Percentiles rank a stretch among this genome's conserved stretches.
Evolutionary conservation across 768 basidiomycete species (phyloP).

Genomic region (Lactarius tabidus): DNA sequence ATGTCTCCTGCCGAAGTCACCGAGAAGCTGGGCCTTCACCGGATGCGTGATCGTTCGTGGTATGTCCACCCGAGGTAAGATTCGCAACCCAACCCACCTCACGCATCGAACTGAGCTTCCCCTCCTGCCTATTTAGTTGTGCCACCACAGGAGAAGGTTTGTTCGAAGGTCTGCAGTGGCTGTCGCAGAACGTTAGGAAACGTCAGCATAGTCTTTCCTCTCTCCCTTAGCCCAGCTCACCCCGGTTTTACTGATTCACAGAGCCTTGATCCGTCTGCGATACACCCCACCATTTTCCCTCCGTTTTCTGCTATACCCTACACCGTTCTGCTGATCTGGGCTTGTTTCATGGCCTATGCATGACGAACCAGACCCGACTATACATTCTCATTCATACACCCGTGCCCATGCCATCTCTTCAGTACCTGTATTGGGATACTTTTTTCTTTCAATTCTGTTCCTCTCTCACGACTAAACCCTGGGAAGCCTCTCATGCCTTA

Average conservation of each 20-base stretch:
- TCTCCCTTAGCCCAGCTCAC: neutral
- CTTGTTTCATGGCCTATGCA: slow-evolving; percentile 19
- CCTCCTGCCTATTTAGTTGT: slow-evolving; percentile 51
- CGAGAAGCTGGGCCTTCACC: slow-evolving; percentile 90
- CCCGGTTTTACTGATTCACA: slow-evolving; percentile 5
- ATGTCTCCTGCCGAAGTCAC: slow-evolving; percentile 99
- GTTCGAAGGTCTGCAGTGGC: slow-evolving; percentile 96
- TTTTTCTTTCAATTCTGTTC: neutral
- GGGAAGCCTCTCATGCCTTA: neutral
- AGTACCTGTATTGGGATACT: slow-evolving; percentile 6
- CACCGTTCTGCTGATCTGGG: slow-evolving; percentile 28
- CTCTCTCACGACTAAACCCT: slow-evolving; percentile 1
- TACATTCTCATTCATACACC: slow-evolving; percentile 14
- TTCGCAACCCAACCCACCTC: neutral
- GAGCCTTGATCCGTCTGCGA: slow-evolving; percentile 9
- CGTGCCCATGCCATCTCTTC: slow-evolving; percentile 15
- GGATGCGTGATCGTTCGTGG: slow-evolving; percentile 97
- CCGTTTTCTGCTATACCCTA: slow-evolving; percentile 27
- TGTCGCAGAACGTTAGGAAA: slow-evolving; percentile 96
- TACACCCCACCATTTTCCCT: slow-evolving; percentile 11
- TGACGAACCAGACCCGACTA: slow-evolving; percentile 14
- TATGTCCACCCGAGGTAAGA: slow-evolving; percentile 97
- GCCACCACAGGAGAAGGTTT: slow-evolving; percentile 96
- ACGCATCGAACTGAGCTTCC: neutral
- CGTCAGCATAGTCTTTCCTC: slow-evolving; percentile 54